Conservation (phyloP, 768 basidiomycete species). For the Boletus pseudopeckii region DNA sequence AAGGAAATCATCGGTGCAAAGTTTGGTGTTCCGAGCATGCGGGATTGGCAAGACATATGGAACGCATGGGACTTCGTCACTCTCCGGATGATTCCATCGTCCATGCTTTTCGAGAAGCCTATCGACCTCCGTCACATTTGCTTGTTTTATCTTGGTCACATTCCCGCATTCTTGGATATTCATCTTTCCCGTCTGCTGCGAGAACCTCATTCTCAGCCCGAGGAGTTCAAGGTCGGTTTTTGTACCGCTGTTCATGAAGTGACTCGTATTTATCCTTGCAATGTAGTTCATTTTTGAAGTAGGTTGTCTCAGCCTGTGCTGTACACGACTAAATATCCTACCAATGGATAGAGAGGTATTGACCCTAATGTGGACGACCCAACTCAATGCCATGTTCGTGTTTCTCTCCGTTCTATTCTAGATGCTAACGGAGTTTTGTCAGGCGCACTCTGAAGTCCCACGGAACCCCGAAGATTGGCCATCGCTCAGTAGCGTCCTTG, state of each 20-base stretch:
- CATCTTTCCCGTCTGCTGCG: constrained; percentile 72
- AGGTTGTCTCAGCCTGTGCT: constrained; percentile 6
- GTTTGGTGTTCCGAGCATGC: constrained; percentile 66
- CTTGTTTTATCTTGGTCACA: constrained; percentile 95
- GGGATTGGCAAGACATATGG: constrained; percentile 87
- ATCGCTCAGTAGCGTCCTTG: constrained; percentile 58
- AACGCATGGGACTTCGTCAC: constrained; percentile 85
- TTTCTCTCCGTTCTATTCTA: not conserved
- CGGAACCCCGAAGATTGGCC: constrained; percentile 85
- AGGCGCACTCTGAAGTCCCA: constrained; percentile 92
- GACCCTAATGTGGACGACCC: constrained; percentile 95
- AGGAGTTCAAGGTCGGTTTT: constrained; percentile 62
- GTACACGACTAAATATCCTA: constrained; percentile 2
- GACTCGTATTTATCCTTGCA: constrained; percentile 1
- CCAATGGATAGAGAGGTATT: constrained; percentile 72
- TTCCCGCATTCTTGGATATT: constrained; percentile 90
- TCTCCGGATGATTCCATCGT: constrained; percentile 77
- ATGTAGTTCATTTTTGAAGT: constrained; percentile 74
- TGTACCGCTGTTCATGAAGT: not conserved
- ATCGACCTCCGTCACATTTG: constrained; percentile 94
- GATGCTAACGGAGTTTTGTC: constrained; percentile 4
- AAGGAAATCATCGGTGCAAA: constrained; percentile 22
- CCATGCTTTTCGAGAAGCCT: constrained; percentile 86
- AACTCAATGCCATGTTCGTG: constrained; percentile 73
- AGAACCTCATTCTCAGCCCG: constrained; percentile 82